Evolutionary conservation across 148 eudicot species (phyloP), one percentile per base, ranked within the genome.

Genomic region (Amaranthus cruentus): DNA sequence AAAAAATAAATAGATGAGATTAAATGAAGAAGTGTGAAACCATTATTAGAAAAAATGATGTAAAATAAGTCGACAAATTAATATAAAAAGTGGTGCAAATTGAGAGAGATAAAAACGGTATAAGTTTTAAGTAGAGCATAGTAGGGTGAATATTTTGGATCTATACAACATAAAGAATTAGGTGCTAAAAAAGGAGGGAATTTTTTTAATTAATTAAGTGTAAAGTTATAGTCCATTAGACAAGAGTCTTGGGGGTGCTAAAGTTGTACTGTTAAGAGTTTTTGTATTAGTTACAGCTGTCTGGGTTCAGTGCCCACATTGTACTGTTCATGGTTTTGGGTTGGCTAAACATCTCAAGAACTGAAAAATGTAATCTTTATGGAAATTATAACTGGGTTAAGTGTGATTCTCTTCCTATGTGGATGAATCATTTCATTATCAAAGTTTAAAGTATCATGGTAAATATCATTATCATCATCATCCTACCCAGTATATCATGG

Each of bases 201-300:
- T 80, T 62, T 67, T 42, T 70, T 66, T 52, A 53, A 70, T 58
- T 63, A 11, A 14, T 62, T 18, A 46, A 18, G 70, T 56, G 69
- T 80, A 57, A 66, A 44, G 38, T 47, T 47, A 13, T 50, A 63
- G 64, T 71, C 57, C 7, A 62, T 21, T 73, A 76, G 87, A 88
- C 84, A 87, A 72, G 67, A 73, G 47, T 82, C 76, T 88, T 82
- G 91, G 91, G 82, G 77, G 48, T 68, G 64, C 69, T 75, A 57
- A 69, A n/a, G 55, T 8, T 42, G 73, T 76, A 72, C 52, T 69
- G 4, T 9, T 66, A 42, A 53, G 38, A 81, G 50, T 51, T 68
- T 46, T 76, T 50, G 66, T 63, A 59, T 47, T 59, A 71, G 53
- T 77, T 60, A 6, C 58, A 69, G 70, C 77, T 79, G 83, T 80